phyloP scores from a whole-genome alignment of 805 yeast genomes.

The Barnettozyma vustinii region DNA sequence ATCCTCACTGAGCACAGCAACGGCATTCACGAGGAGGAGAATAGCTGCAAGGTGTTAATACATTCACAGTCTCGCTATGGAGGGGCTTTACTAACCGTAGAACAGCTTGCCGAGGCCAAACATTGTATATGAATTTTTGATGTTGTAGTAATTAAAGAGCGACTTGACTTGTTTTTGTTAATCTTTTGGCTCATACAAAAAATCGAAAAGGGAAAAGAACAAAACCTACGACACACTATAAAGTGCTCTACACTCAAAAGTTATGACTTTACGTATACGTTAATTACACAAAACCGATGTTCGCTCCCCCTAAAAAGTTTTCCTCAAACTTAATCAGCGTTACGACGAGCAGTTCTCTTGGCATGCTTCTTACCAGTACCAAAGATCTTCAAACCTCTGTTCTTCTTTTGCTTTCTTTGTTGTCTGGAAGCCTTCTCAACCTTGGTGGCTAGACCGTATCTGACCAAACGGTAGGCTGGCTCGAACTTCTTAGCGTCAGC shows the following conservation, averaged over 20 bases:
- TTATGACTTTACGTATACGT: conserved; percentile 10
- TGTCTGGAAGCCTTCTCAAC: conserved; percentile 98
- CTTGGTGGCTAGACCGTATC: conserved; percentile 96
- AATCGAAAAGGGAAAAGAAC: too few species aligned
- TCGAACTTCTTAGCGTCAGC: conserved; percentile 98
- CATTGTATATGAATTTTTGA: conserved; percentile 28
- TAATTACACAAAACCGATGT: conserved; percentile 10
- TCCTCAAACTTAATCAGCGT: conserved; percentile 56
- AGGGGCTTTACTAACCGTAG: conserved; percentile 31
- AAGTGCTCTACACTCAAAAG: not conserved
- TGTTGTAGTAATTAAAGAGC: not conserved
- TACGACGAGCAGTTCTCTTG: conserved; percentile 87
- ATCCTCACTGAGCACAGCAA: conserved; percentile 77
- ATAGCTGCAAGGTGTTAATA: conserved; percentile 25
- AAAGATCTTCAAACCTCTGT: conserved; percentile 98
- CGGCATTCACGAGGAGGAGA: conserved; percentile 58
- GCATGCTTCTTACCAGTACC: conserved; percentile 97
- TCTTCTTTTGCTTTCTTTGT: conserved; percentile 99
- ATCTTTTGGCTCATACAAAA: not conserved
- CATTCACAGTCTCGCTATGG: not conserved
- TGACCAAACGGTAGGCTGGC: conserved; percentile 98
- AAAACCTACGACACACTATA: not conserved
- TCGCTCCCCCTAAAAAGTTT: conserved; percentile 7
- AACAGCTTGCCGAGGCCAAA: conserved; percentile 58
- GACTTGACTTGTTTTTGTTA: not conserved